A percentile compares a stretch with the other conserved stretches of the same genome.
Evolutionary conservation across 2,329 filamentous ascomycete genomes (phyloP).

Genomic region (Corinectria fuckeliana): DNA sequence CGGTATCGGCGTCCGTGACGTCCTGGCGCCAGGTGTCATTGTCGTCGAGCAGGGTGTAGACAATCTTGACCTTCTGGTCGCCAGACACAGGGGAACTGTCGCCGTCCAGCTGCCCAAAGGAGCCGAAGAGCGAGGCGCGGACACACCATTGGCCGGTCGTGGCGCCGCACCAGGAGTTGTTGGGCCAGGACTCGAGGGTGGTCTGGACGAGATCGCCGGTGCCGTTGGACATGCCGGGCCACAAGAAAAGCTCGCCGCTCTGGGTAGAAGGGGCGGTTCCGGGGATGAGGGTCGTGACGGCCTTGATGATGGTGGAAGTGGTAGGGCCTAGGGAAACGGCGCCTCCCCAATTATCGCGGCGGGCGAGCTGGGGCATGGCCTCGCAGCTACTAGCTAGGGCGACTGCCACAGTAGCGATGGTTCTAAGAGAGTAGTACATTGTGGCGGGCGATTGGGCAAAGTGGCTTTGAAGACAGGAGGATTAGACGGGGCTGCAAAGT

Average conservation of each 20-base stretch:
- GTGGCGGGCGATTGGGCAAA: not conserved
- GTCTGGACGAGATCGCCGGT: constrained; percentile 30
- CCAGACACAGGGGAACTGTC: constrained; percentile 17
- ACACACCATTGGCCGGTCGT: constrained; percentile 27
- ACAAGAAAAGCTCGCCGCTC: constrained; percentile 25
- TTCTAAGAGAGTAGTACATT: constrained; percentile 17
- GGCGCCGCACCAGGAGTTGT: constrained; percentile 32
- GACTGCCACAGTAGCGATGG: constrained; percentile 20
- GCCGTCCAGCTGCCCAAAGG: constrained; percentile 29
- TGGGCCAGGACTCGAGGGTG: constrained; percentile 28
- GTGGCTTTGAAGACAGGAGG: not conserved
- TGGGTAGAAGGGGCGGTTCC: constrained; percentile 21
- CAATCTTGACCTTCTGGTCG: constrained; percentile 30
- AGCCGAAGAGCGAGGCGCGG: constrained; percentile 28
- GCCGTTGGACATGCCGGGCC: constrained; percentile 33
- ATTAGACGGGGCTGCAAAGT: not conserved
- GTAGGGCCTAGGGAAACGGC: constrained; percentile 29
- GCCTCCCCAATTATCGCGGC: constrained; percentile 26
- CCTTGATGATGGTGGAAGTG: constrained; percentile 31
- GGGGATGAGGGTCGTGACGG: constrained; percentile 29
- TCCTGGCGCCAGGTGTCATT: constrained; percentile 30
- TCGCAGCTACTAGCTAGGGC: constrained; percentile 16
- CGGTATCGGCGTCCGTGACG: constrained; percentile 28
- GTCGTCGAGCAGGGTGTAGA: constrained; percentile 26
- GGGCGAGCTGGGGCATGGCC: constrained; percentile 11